These are phyloP conservation scores for Lichtheimia corymbifera DNA, from an alignment of 371 early-diverging fungal genomes.

Conservation along the genomic window DNA sequence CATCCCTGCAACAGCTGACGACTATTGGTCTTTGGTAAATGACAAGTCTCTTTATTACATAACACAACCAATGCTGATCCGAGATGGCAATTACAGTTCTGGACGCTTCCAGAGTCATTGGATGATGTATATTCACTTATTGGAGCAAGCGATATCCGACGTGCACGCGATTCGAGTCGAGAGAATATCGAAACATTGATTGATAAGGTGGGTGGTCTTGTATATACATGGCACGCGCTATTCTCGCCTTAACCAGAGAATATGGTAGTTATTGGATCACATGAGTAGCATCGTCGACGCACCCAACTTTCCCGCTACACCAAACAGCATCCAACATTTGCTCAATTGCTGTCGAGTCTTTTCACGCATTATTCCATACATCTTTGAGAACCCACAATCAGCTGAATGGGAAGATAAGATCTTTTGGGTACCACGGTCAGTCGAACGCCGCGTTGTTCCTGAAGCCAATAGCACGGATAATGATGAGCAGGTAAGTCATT, in stretches of 20 bases:
- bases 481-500: background rate
- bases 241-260: background rate
- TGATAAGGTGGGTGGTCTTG: constrained; percentile 49
- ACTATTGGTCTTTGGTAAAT: constrained; percentile 63
- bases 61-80: background rate
- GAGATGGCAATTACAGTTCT: constrained; percentile 51
- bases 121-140: constrained; percentile 89
- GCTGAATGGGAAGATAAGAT: constrained; percentile 63
- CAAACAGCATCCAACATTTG: constrained; percentile 58
- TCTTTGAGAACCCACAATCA: constrained; percentile 69
- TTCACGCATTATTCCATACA: constrained; percentile 80
- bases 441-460: constrained; percentile 20
- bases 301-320: constrained; percentile 53
- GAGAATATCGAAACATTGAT: constrained; percentile 76
- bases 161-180: constrained; percentile 70
- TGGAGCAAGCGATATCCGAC: constrained; percentile 79
- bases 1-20: constrained; percentile 66
- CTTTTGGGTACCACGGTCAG: constrained; percentile 67
- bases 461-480: background rate
- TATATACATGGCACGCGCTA: background rate
- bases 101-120: constrained; percentile 76
- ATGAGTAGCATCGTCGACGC: constrained; percentile 54
- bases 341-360: constrained; percentile 82
- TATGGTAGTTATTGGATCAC: constrained; percentile 52
- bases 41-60: background rate